These are phyloP conservation scores for Colletotrichum abscissum DNA, from an alignment of 2,329 filamentous ascomycete species.

Conservation along the genomic window DNA sequence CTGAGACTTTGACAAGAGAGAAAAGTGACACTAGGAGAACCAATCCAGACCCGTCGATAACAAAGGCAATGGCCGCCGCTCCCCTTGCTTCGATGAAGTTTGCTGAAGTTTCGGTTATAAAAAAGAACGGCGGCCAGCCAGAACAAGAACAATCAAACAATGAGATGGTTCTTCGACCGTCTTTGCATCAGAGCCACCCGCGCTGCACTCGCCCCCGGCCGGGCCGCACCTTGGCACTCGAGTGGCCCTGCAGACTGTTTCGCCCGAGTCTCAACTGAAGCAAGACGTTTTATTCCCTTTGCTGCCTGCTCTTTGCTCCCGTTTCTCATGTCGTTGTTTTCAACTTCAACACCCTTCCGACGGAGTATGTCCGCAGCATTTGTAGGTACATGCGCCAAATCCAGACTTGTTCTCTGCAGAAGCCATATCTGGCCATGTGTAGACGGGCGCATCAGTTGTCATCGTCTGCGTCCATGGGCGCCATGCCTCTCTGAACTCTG, in stretches of 20 bases:
- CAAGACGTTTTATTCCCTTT: slow-evolving; percentile 4
- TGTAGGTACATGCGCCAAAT: not conserved
- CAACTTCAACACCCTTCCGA: too few species aligned
- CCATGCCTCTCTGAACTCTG: not conserved
- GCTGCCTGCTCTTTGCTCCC: slow-evolving; percentile 10
- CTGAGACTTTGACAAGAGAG: not conserved
- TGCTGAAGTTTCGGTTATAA: not conserved
- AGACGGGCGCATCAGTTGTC: not conserved
- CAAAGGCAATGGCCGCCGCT: slow-evolving; percentile 15
- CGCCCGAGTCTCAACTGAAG: slow-evolving; percentile 11
- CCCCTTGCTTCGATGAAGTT: not conserved
- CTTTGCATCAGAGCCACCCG: not conserved
- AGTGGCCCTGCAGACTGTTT: slow-evolving; percentile 21
- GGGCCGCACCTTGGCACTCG: slow-evolving; percentile 17
- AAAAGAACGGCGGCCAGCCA: not conserved
- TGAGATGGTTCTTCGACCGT: not conserved
- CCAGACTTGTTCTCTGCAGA: not conserved
- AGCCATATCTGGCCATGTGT: not conserved
- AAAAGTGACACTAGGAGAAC: not conserved
- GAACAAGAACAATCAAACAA: not conserved
- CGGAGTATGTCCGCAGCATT: not conserved
- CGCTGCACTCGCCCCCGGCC: not conserved
- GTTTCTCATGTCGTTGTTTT: too few species aligned
- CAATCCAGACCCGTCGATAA: slow-evolving; percentile 10
- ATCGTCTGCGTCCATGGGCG: not conserved